A percentile compares a stretch with the other conserved stretches of the same genome.
These are phyloP conservation scores for Boechera retrofracta DNA, from an alignment of 345 rosid species.

Conservation along the genomic window DNA sequence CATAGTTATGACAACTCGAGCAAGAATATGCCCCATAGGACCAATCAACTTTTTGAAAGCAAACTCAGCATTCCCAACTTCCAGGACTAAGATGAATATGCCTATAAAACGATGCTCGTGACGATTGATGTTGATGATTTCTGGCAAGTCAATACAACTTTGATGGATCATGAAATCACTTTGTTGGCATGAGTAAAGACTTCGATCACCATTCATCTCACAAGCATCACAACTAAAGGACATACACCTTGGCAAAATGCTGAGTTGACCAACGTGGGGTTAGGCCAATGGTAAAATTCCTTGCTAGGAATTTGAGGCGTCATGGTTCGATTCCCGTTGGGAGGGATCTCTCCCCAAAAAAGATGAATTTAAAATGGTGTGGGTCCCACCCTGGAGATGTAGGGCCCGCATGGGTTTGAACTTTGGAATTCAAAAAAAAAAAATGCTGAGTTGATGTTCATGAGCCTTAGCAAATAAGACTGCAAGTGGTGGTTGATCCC, in stretches of 20 bases:
- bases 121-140: background rate
- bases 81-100: background rate
- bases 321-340: too few species aligned
- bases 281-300: too few species aligned
- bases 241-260: background rate
- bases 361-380: too few species aligned
- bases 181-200: background rate
- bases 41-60: background rate
- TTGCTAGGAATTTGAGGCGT: too few species aligned
- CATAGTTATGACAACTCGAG: background rate
- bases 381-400: too few species aligned
- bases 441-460: background rate
- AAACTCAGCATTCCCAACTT: background rate
- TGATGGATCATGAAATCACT: background rate
- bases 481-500: background rate
- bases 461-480: background rate
- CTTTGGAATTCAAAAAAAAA: background rate
- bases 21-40: background rate
- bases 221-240: background rate
- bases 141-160: background rate
- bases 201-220: background rate
- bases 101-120: background rate
- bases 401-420: too few species aligned
- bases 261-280: background rate
- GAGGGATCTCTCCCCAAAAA: too few species aligned